Conservation (phyloP, 2,329 filamentous ascomycete genomes). For the Monilinia vaccinii-corymbosi region DNA sequence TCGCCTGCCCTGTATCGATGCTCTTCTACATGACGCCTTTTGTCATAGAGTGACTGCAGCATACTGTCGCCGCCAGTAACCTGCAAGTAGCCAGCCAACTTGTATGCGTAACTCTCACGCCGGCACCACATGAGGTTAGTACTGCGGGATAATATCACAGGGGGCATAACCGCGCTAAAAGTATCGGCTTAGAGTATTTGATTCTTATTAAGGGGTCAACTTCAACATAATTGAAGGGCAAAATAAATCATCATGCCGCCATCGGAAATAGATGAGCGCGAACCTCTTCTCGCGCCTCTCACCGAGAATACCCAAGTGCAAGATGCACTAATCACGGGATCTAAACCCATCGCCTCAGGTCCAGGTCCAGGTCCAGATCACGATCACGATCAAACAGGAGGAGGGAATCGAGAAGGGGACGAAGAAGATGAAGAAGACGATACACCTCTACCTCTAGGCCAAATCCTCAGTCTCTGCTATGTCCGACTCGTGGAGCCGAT, state of each 20-base stretch:
- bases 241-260: background rate
- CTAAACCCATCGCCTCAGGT: background rate
- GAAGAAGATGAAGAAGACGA: constrained; percentile 25
- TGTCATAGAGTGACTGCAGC: no score
- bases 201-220: no score
- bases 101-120: no score
- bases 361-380: no score
- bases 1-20: no score
- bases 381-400: background rate
- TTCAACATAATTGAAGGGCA: background rate
- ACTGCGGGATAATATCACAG: no score
- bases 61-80: no score
- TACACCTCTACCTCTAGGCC: constrained; percentile 47
- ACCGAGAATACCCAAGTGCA: background rate
- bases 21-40: no score
- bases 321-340: constrained; percentile 1
- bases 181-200: no score
- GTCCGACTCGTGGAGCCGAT: constrained; percentile 65
- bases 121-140: no score
- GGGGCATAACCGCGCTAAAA: no score
- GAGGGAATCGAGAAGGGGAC: background rate
- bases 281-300: constrained; percentile 1
- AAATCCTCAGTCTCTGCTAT: constrained; percentile 66
- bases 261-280: background rate
- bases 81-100: no score